Evolutionary conservation across 352 stramenopile genomes (phyloP).

Genomic region (Thalassiosira ordinaria): DNA sequence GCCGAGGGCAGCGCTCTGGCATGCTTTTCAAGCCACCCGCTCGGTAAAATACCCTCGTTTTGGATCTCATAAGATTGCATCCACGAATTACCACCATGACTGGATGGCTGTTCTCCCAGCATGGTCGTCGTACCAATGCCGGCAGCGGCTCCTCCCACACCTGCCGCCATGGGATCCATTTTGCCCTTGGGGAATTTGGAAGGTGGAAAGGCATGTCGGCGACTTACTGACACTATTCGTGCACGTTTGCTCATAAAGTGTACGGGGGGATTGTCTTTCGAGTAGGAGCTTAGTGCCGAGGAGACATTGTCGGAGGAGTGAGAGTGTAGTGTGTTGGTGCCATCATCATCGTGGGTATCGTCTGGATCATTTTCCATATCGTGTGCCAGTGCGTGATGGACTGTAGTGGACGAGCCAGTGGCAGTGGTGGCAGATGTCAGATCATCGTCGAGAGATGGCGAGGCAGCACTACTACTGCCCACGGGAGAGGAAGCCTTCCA

Average conservation of each 20-base stretch:
- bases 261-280: slow-evolving; percentile 25
- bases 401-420: background rate
- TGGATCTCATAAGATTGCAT: slow-evolving; percentile 41
- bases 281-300: slow-evolving; percentile 8
- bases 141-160: too few relatives aligned
- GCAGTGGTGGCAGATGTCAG: background rate
- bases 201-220: slow-evolving; percentile 69
- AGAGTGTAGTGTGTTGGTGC: slow-evolving; percentile 1
- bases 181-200: slow-evolving; percentile 74
- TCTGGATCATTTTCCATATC: slow-evolving; percentile 32
- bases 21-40: slow-evolving; percentile 82
- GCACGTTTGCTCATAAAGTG: slow-evolving; percentile 35
- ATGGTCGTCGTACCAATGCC: too few relatives aligned
- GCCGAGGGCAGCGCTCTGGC: slow-evolving; percentile 62
- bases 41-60: slow-evolving; percentile 71
- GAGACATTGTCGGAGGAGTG: slow-evolving; percentile 3
- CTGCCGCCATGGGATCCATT: slow-evolving; percentile 15
- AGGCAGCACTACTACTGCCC: too few relatives aligned
- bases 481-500: slow-evolving; percentile 13
- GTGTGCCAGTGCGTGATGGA: background rate
- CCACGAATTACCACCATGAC: slow-evolving; percentile 26
- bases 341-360: background rate
- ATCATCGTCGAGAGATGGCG: background rate
- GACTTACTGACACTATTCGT: slow-evolving; percentile 55
- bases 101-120: slow-evolving; percentile 4